Evolutionary conservation across 1,284 basidiomycete species (phyloP).

Genomic region (Cutaneotrichosporon dermatis): DNA sequence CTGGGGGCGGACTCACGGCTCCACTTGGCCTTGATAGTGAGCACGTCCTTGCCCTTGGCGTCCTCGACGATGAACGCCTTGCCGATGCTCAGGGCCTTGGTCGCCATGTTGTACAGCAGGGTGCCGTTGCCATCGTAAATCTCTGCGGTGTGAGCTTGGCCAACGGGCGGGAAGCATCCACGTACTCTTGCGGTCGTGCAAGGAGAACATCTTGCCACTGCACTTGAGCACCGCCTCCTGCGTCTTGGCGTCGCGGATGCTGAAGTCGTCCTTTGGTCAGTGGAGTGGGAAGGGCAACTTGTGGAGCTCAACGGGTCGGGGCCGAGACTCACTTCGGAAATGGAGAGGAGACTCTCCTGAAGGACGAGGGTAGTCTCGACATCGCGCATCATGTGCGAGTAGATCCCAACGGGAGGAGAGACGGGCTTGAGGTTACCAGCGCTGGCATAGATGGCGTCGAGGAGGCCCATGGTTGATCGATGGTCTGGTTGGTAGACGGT

Average conservation of each 20-base stretch:
- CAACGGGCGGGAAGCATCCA: too few species aligned
- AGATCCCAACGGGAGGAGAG: constrained; percentile 4
- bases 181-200: constrained; percentile 18
- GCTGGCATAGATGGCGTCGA: constrained; percentile 4
- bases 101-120: constrained; percentile 14
- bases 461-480: constrained; percentile 5
- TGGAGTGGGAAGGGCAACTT: too few species aligned
- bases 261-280: constrained; percentile 10
- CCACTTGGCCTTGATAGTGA: constrained; percentile 6
- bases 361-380: constrained; percentile 21
- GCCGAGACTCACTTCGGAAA: constrained; percentile 4
- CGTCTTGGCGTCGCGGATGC: neutral
- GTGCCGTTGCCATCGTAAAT: constrained; percentile 9
- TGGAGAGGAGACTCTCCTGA: constrained; percentile 26
- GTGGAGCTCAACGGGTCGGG: neutral
- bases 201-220: constrained; percentile 2
- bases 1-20: constrained; percentile 1
- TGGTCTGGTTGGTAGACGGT: neutral
- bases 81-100: constrained; percentile 2
- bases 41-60: constrained; percentile 6
- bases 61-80: constrained; percentile 1
- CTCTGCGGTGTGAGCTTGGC: constrained; percentile 1
- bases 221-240: constrained; percentile 4
- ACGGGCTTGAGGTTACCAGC: constrained; percentile 3
- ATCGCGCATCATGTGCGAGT: constrained; percentile 5